Evolutionary conservation across 495 filamentous ascomycete genomes (phyloP), one percentile per base, ranked within the genome.

Genomic region (Articulospora tetracladia): DNA sequence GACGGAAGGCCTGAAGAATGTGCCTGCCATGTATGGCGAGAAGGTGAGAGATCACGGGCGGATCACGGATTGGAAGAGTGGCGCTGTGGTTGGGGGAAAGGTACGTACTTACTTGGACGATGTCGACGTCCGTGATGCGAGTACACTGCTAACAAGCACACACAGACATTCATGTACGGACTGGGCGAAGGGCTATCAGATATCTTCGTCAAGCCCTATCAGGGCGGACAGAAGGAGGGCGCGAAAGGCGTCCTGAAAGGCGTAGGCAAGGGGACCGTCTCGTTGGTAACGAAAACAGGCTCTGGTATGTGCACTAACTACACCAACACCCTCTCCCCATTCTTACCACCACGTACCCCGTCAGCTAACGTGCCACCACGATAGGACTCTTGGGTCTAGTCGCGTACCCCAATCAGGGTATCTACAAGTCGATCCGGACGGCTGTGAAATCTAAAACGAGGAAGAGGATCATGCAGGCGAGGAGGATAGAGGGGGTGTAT

Each of bases 11-110:
- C 34, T 66, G 7, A 49, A 89, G 66, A 87, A 87, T 66, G 76
- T 79, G 1, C 84, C 86, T 0, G 81, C 78, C 50, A 65, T 88
- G 1, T 88, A 87, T 51, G 78, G 83, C 22, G 83, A 84, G 48
- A 73, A 78, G 57, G 82, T 89, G 3, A 73, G 77, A 41, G 72
- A 75, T 25, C 69, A 72, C 1, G 79, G 83, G 15, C 82, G 79
- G 56, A 80, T 91, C 0, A 82, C 76, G 2, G 82, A 80, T 30
- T 55, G 84, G 25, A 73, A 81, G 61, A 83, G 76, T 58, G 82
- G 85, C 0, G 62, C 81, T 7, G 76, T 74, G 53, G 73, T 73
- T n/a, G 79, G 77, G n/a, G 75, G 77, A 25, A 77, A 83, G 73
- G 39, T 52, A 20, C 34, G 32, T 30, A 22, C 17, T n/a, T 19